Evolutionary conservation across 2,329 filamentous ascomycete genomes (phyloP).

Genomic region (Trichoderma polysporum): DNA sequence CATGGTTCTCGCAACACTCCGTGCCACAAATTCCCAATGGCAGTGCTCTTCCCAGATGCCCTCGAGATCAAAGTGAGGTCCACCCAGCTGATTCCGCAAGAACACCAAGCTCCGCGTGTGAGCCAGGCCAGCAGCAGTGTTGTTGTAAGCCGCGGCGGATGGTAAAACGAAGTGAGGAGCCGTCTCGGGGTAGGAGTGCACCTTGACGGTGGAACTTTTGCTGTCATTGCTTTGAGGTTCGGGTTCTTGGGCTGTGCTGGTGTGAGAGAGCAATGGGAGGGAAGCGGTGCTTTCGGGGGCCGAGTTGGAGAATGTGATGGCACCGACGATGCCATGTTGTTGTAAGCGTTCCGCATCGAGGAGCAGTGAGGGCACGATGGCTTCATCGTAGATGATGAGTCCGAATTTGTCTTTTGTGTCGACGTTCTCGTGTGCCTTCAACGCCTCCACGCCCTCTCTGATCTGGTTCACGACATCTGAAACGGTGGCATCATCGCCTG

Average conservation of each 20-base stretch:
- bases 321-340: slow-evolving; percentile 5
- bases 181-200: slow-evolving; percentile 30
- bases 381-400: slow-evolving; percentile 24
- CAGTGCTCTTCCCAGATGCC: slow-evolving; percentile 78
- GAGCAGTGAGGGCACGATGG: neutral
- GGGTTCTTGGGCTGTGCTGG: neutral
- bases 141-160: slow-evolving; percentile 49
- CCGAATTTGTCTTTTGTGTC: slow-evolving; percentile 33
- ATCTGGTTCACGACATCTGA: neutral
- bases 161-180: slow-evolving; percentile 47
- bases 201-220: neutral
- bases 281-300: neutral
- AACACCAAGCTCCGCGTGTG: slow-evolving; percentile 66
- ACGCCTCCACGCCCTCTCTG: neutral
- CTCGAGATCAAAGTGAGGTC: slow-evolving; percentile 71
- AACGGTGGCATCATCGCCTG: neutral
- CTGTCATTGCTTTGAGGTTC: neutral
- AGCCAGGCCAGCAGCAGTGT: slow-evolving; percentile 54
- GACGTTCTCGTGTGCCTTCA: slow-evolving; percentile 17
- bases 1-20: slow-evolving; percentile 70
- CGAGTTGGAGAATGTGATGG: slow-evolving; percentile 8
- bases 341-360: neutral
- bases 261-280: slow-evolving; percentile 6
- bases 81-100: slow-evolving; percentile 61
- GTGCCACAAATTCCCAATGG: slow-evolving; percentile 65